Conservation (phyloP, 768 basidiomycete species). For the Gymnopilus dilepis region DNA sequence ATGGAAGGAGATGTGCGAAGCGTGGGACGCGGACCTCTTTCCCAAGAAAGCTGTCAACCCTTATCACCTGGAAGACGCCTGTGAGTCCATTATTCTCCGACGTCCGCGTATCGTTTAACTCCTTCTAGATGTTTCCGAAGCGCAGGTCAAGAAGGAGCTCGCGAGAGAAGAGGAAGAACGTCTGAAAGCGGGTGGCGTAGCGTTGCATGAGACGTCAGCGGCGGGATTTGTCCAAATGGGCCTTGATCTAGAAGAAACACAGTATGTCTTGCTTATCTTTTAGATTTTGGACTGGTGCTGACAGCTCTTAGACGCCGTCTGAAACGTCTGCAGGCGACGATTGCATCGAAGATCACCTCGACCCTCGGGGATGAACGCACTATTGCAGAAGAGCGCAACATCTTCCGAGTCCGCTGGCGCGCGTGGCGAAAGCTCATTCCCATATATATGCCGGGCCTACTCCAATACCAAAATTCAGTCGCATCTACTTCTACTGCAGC, state of each 20-base stretch:
- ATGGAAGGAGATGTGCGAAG: slow-evolving; percentile 18
- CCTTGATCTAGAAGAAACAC: slow-evolving; percentile 20
- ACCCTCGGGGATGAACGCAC: not conserved
- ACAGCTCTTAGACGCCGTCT: slow-evolving; percentile 9
- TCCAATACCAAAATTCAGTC: slow-evolving; percentile 7
- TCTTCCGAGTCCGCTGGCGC: not conserved
- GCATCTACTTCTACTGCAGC: not conserved
- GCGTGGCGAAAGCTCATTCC: slow-evolving; percentile 15
- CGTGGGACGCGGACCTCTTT: slow-evolving; percentile 5
- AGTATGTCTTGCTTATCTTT: slow-evolving; percentile 8
- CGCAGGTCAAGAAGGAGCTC: not conserved
- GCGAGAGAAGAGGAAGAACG: not conserved
- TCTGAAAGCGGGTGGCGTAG: not conserved
- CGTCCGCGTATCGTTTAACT: not conserved
- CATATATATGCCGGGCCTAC: slow-evolving; percentile 21
- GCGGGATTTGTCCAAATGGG: not conserved
- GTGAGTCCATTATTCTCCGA: not conserved
- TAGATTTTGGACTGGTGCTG: not conserved
- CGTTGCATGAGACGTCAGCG: not conserved
- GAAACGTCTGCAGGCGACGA: not conserved
- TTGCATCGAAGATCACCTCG: not conserved
- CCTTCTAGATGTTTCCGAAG: not conserved
- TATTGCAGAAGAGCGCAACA: not conserved
- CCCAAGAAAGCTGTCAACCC: slow-evolving; percentile 9
- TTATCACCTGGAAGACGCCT: not conserved